Percentiles rank a stretch among this genome's conserved stretches.
Evolutionary conservation across 495 filamentous ascomycete genomes (phyloP).

Genomic region (Penicillium fimorum): DNA sequence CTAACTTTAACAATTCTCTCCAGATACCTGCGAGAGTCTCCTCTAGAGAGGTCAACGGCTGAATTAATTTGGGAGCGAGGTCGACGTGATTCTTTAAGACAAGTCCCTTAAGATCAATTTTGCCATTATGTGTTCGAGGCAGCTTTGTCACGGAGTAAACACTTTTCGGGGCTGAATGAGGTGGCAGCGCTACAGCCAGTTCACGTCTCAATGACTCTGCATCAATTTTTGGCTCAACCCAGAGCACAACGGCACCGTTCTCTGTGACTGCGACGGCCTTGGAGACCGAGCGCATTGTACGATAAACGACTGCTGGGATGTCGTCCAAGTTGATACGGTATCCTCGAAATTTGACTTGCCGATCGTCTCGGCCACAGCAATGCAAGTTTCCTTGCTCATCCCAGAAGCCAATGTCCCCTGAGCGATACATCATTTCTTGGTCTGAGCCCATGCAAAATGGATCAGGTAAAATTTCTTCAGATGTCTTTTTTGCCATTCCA

Average conservation of each 20-base stretch:
- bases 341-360: conserved; percentile 31
- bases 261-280: conserved; percentile 4
- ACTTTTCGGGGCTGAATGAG: conserved; percentile 19
- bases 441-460: conserved; percentile 13
- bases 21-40: conserved; percentile 5
- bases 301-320: conserved; percentile 13
- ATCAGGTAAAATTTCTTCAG: conserved; percentile 9
- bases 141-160: conserved; percentile 20
- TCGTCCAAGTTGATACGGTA: conserved; percentile 30
- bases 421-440: conserved; percentile 27
- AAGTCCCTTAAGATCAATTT: conserved; percentile 24
- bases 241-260: conserved; percentile 18
- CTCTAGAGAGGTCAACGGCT: background rate
- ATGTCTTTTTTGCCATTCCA: conserved; percentile 8
- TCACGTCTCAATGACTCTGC: conserved; percentile 2
- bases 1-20: conserved; percentile 7
- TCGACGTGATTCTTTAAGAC: background rate
- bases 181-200: conserved; percentile 15
- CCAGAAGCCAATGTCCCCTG: conserved; percentile 30
- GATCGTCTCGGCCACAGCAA: conserved; percentile 26
- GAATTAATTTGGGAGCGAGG: background rate
- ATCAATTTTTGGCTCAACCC: conserved; percentile 22
- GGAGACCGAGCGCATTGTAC: conserved; percentile 6
- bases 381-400: conserved; percentile 19
- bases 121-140: conserved; percentile 21